Evolutionary conservation across 225 moss, liverwort and hornwort genomes (phyloP), one percentile per base, ranked within the genome.

Genomic region (Polytrichum commune): DNA sequence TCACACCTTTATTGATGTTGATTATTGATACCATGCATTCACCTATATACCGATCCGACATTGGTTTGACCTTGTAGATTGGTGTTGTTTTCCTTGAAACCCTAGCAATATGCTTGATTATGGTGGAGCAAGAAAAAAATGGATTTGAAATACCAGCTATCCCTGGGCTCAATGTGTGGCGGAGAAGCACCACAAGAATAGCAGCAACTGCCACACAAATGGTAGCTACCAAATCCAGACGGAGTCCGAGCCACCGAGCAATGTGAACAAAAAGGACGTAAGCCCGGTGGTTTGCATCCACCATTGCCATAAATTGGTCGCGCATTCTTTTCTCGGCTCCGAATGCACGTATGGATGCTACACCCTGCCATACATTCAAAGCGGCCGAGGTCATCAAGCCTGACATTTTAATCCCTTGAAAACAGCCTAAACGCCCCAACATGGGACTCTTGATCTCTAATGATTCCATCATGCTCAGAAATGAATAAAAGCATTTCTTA

Each of bases 201-300:
- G 89, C 73, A 33, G 73, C 9, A 56, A 69, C 28, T 62, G 79
- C 70, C 20, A 86, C 77, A 73, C 84, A 89, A 5, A 84, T 27
- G 20, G 79, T 56, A 19, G 83, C 81, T 29, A 68, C 74, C 30
- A 84, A 76, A 72, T 89, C 89, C 5, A 89, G 84, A n/a, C 89
- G 83, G 27, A 73, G 22, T 6, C 86, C 89, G 16, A 89, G 84
- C 89, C 89, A 89, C 19, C 89, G 79, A 8, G 74, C 38, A 4
- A 80, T n/a, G 33, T 89, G 86, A 5, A 86, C 62, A n/a, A 71
- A 86, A 54, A 76, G 5, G 10, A 84, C 76, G 55, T 25, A 73
- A n/a, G 89, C 81, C 27, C 86, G 78, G 73, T 86, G 75, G 73
- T 89, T 89, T 33, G 81, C 79, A 78, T 89, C 86, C 5, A 86